phyloP scores from a whole-genome alignment of 371 early-diverging fungal species.

The Actinomortierella ambigua region DNA sequence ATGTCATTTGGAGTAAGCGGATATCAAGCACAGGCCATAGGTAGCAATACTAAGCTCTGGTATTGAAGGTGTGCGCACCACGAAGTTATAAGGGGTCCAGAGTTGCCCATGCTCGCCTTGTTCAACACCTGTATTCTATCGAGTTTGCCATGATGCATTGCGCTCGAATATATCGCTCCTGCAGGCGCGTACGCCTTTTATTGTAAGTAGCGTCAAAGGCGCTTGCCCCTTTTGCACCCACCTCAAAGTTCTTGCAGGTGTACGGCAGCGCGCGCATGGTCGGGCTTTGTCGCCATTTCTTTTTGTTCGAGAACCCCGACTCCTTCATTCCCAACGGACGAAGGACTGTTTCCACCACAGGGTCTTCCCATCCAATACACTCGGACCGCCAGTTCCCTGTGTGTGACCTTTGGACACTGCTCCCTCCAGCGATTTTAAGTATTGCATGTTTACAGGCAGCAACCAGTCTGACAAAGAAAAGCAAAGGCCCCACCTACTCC shows the following conservation, averaged over 20 bases:
- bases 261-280: conserved; percentile 10
- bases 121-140: conserved; percentile 14
- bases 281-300: conserved; percentile 6
- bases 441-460: no score
- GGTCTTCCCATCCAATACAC: not conserved
- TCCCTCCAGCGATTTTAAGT: no score
- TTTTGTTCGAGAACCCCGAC: not conserved
- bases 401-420: no score
- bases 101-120: conserved; percentile 1
- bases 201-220: not conserved
- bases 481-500: no score
- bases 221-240: conserved; percentile 6
- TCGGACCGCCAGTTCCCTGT: no score
- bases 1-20: conserved; percentile 14
- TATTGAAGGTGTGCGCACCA: not conserved
- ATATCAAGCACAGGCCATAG: conserved; percentile 14
- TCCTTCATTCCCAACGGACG: conserved; percentile 5
- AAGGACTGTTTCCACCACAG: conserved; percentile 8
- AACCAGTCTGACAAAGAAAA: no score
- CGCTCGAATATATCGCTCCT: conserved; percentile 19
- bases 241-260: conserved; percentile 10
- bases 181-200: conserved; percentile 5
- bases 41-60: conserved; percentile 5
- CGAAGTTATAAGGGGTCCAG: not conserved
- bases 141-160: conserved; percentile 4